Conservation (phyloP, 2,329 filamentous ascomycete species). For the Fusarium xylarioides region DNA sequence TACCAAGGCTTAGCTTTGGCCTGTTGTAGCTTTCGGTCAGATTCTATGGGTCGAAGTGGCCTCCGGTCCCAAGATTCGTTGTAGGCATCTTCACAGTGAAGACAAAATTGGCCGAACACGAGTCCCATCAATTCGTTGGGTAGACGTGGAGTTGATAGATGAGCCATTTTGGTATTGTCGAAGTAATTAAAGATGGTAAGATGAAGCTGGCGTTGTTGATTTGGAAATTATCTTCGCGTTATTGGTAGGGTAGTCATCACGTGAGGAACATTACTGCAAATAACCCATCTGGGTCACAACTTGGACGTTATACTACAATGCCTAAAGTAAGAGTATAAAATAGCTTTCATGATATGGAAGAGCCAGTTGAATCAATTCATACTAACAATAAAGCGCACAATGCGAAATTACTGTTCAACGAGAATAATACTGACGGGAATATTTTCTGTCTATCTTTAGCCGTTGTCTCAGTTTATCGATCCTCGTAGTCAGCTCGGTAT, state of each 20-base stretch:
- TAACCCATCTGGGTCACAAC: no score
- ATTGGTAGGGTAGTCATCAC: neutral
- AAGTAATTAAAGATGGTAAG: neutral
- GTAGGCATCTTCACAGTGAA: neutral
- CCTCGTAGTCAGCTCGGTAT: no score
- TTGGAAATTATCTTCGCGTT: no score
- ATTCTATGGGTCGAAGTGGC: neutral
- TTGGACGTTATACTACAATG: no score
- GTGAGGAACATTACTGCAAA: neutral
- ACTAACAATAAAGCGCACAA: no score
- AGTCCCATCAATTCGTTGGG: neutral
- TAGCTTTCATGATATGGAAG: no score
- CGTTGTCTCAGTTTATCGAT: no score
- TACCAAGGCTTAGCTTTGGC: neutral
- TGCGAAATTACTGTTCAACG: no score
- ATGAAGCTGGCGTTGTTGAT: neutral
- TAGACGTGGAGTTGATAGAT: neutral
- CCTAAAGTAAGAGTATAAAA: no score
- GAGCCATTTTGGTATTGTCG: neutral
- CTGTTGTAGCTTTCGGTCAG: neutral
- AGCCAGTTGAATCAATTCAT: no score
- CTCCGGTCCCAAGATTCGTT: neutral
- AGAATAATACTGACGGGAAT: no score
- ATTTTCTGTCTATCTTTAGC: no score
- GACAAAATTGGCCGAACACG: neutral